Evolutionary conservation across 345 rosid species (phyloP).

Genomic region (Eucalyptus viminalis): DNA sequence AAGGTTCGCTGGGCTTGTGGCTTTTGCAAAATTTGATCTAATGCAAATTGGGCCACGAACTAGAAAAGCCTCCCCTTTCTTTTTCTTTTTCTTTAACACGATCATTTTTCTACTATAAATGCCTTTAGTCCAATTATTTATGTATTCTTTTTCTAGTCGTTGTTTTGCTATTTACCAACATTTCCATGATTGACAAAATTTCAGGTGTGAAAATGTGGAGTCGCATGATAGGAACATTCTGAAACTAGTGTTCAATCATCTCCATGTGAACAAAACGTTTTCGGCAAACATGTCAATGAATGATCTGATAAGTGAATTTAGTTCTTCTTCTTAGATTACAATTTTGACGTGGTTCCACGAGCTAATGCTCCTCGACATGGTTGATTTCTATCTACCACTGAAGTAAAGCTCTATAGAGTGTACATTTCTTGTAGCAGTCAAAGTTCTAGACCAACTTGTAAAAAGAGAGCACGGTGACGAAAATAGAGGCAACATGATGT

Average conservation of each 20-base stretch:
- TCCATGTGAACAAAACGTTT: background rate
- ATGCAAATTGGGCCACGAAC: background rate
- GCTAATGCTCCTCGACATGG: background rate
- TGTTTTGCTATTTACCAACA: background rate
- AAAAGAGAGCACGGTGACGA: rapidly evolving
- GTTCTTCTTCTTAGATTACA: background rate
- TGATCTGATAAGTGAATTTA: background rate
- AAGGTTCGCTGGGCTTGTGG: background rate
- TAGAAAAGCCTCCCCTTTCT: background rate
- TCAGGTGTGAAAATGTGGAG: background rate
- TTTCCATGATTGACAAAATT: too few species aligned
- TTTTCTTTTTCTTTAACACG: background rate
- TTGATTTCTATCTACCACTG: background rate
- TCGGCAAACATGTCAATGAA: background rate
- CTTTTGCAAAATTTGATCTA: background rate
- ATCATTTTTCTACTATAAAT: background rate
- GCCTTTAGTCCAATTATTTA: background rate
- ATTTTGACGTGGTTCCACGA: background rate
- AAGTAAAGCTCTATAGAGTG: background rate
- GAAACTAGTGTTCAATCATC: background rate
- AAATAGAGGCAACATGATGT: background rate
- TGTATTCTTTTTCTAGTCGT: background rate
- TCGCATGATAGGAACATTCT: background rate
- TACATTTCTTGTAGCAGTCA: background rate
- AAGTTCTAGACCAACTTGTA: background rate